Conservation (phyloP, 169 alveolate species). For the Plasmodium knowlesi region DNA sequence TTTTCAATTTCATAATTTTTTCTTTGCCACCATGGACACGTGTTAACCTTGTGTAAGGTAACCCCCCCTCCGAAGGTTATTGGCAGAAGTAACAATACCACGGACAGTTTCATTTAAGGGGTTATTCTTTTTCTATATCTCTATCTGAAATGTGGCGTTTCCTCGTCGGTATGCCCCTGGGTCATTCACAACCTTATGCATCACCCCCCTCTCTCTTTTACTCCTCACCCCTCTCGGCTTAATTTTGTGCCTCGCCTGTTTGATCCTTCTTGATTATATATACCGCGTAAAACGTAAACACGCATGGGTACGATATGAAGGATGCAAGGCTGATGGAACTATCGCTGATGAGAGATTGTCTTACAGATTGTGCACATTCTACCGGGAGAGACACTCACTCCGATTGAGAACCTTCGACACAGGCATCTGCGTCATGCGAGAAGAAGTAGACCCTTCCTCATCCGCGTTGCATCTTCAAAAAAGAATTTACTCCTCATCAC, state of each 20-base stretch:
- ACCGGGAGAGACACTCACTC: neutral
- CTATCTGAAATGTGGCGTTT: neutral
- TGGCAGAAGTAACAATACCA: neutral
- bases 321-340: neutral
- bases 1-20: neutral
- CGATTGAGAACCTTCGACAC: neutral
- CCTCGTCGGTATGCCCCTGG: neutral
- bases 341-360: neutral
- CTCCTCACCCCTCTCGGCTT: neutral
- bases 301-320: neutral
- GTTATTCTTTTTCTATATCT: neutral
- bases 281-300: neutral
- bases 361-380: neutral
- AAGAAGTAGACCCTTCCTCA: neutral
- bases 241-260: neutral
- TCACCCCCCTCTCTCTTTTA: neutral
- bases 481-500: neutral
- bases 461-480: neutral
- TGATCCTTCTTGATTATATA: neutral
- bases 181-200: neutral
- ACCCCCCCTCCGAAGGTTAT: neutral
- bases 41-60: neutral
- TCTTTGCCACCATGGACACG: neutral
- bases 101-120: slow-evolving; percentile 14
- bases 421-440: neutral